These are phyloP conservation scores for Echium plantagineum DNA, from an alignment of 257 asterid genomes.

Conservation along the genomic window DNA sequence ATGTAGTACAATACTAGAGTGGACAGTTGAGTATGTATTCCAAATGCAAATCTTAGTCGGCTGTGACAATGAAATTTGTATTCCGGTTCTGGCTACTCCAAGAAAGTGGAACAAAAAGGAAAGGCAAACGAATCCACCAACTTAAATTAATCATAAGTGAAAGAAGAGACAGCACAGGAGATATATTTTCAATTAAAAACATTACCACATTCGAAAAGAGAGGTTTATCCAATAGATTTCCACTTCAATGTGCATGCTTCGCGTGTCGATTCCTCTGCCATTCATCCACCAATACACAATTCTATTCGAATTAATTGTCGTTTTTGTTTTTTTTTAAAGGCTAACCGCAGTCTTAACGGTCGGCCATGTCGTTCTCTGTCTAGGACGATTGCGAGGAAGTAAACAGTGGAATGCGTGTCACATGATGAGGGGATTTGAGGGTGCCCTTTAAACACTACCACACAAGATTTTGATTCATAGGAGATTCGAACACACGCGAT, in stretches of 20 bases:
- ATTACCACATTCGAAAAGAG: neutral
- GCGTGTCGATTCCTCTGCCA: too few relatives aligned
- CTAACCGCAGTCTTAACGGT: too few relatives aligned
- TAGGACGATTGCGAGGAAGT: too few relatives aligned
- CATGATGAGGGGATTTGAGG: too few relatives aligned
- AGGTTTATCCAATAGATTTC: slow-evolving; percentile 19
- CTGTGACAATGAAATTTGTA: slow-evolving; percentile 17
- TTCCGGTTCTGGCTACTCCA: neutral
- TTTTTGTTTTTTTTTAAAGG: too few relatives aligned
- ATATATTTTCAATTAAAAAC: neutral
- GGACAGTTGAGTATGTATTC: neutral
- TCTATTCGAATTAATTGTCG: slow-evolving; percentile 2
- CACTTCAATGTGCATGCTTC: slow-evolving; percentile 24
- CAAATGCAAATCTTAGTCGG: slow-evolving; percentile 24
- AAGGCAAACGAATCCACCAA: slow-evolving; percentile 31
- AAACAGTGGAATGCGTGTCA: too few relatives aligned
- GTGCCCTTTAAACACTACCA: too few relatives aligned
- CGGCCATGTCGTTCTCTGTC: too few relatives aligned
- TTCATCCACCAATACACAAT: too few relatives aligned
- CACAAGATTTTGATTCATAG: too few relatives aligned
- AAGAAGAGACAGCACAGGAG: slow-evolving; percentile 22
- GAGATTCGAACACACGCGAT: too few relatives aligned
- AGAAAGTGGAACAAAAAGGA: neutral
- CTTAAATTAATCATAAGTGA: slow-evolving; percentile 13
- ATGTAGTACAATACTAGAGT: too few relatives aligned